Evolutionary conservation across 2,329 filamentous ascomycete genomes (phyloP).

Genomic region (Colletotrichum kahawae): DNA sequence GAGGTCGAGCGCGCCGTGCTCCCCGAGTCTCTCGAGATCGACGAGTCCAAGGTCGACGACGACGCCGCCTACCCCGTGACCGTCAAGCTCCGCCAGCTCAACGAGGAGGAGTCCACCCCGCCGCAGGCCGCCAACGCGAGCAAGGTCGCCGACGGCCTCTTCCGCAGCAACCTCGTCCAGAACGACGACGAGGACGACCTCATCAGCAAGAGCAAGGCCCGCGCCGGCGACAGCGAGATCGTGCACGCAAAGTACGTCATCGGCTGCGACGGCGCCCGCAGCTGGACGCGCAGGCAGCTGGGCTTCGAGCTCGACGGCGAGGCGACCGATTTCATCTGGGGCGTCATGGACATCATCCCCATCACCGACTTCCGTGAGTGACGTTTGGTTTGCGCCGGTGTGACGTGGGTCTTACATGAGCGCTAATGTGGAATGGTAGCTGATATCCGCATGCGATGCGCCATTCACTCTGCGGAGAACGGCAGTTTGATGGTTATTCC

Average conservation of each 20-base stretch:
- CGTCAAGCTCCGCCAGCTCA: slow-evolving; percentile 61
- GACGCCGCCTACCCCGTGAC: slow-evolving; percentile 63
- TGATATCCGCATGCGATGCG: slow-evolving; percentile 63
- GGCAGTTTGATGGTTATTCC: slow-evolving; percentile 71
- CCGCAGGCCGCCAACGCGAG: slow-evolving; percentile 31
- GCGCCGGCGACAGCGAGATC: slow-evolving; percentile 42
- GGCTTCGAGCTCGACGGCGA: slow-evolving; percentile 62
- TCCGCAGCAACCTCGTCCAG: slow-evolving; percentile 61
- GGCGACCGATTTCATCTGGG: slow-evolving; percentile 54
- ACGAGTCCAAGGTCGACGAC: slow-evolving; percentile 54
- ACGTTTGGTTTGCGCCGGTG: neutral
- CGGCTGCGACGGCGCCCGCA: slow-evolving; percentile 72
- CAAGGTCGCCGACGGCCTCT: slow-evolving; percentile 58
- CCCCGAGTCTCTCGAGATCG: slow-evolving; percentile 59
- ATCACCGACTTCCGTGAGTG: slow-evolving; percentile 51
- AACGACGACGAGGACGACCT: slow-evolving; percentile 59
- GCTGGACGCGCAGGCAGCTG: slow-evolving; percentile 65
- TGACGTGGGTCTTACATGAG: neutral
- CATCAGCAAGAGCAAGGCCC: slow-evolving; percentile 21
- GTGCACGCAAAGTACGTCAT: slow-evolving; percentile 68
- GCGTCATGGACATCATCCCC: slow-evolving; percentile 43
- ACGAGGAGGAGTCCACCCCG: slow-evolving; percentile 62
- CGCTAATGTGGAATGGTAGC: neutral
- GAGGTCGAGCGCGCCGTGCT: slow-evolving; percentile 65
- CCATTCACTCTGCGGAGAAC: slow-evolving; percentile 59